Percentiles rank a stretch among this genome's conserved stretches.
These are phyloP conservation scores for Lactifluus piperatus DNA, from an alignment of 768 basidiomycete species.

Conservation along the genomic window DNA sequence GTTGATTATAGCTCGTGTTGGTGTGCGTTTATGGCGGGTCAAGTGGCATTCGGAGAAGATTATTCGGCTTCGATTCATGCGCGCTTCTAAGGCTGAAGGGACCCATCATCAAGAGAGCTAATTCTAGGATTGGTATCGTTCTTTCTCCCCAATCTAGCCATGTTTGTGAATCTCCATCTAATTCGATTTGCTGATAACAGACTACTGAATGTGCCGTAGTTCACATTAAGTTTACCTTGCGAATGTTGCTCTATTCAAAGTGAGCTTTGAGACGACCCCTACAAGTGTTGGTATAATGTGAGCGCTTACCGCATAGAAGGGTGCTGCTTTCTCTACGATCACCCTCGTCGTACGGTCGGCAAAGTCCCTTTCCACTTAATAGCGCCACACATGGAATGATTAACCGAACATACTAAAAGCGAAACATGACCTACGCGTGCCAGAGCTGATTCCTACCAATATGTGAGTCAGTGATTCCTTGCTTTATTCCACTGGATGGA, in stretches of 20 bases:
- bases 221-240: background rate
- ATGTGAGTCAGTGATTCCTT: background rate
- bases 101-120: background rate
- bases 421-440: slow-evolving; percentile 1
- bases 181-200: background rate
- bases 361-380: slow-evolving; percentile 10
- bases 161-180: background rate
- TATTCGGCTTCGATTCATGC: no score
- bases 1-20: no score
- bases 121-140: background rate
- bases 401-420: background rate
- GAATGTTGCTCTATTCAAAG: slow-evolving; percentile 3
- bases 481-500: background rate
- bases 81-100: no score
- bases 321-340: slow-evolving; percentile 5
- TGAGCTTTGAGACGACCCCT: background rate
- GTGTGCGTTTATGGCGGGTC: no score
- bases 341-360: slow-evolving; percentile 11
- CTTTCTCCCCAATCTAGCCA: background rate
- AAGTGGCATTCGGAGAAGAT: no score
- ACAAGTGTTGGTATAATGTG: no score
- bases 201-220: background rate
- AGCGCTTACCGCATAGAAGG: slow-evolving; percentile 6
- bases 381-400: background rate
- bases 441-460: slow-evolving; percentile 10